Evolutionary conservation across 2,329 filamentous ascomycete genomes (phyloP), one percentile per base, ranked within the genome.

Genomic region (Verticillium tricorpus): DNA sequence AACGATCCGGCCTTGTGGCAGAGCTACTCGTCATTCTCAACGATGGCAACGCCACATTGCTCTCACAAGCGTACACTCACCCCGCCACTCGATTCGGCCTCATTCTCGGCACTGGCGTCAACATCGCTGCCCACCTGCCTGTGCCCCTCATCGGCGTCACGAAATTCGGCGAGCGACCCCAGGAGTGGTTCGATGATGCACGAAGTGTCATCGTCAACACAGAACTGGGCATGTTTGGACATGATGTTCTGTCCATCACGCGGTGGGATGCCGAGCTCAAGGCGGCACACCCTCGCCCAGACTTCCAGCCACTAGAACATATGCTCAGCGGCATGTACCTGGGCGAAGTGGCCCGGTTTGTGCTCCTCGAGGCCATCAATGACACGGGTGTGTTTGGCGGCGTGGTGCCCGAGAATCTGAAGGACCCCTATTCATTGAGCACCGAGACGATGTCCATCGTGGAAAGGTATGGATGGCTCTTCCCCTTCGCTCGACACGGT

Each of bases 191-290:
- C 67, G 77, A 82, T 25, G 76, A 77, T 22, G 86, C 85, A 5
- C 83, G 79, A 61, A 84, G 89, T 66, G 85, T 89, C 61, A 84
- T 89, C 63, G 81, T 89, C 67, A 89, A 89, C 71, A 89, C 86
- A 1, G 87, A 89, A 71, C 72, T 89, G 37, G 83, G 86, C 67
- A 89, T 89, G 86, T 89, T 88, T 69, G 87, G 87, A 15, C 75
- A 79, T 58, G 81, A 76, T 61, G 79, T 87, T 57, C 73, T 89
- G 31, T 85, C 86, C 7, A 67, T 84, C 60, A 89, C 86, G 3
- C 80, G 79, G 65, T 90, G 87, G 86, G 87, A 90, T 65, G 70
- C 73, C 19, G 70, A 75, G 5, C 74, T 90, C 15, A 82, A 82
- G 56, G 76, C 76, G 2, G 76, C 72, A 0, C 87, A 87, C 64